Percentiles rank a stretch among this genome's conserved stretches.
phyloP scores from a whole-genome alignment of 176 grass and related monocot genomes.

The Neostapfia colusana region DNA sequence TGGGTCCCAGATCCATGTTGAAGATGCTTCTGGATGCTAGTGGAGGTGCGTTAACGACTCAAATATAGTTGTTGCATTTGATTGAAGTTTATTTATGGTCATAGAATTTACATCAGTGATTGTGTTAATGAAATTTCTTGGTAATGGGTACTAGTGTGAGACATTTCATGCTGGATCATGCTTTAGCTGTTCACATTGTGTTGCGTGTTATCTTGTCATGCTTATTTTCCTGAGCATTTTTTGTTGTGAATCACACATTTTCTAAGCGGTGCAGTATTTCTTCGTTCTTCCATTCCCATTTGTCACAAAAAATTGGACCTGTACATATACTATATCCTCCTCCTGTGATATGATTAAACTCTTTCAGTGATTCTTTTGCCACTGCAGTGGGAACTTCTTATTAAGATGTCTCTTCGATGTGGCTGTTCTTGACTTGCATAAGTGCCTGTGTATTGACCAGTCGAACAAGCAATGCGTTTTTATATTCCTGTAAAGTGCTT shows the following conservation, averaged over 20 bases:
- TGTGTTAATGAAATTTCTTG: constrained; percentile 17
- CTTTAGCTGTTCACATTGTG: background rate
- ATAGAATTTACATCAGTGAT: background rate
- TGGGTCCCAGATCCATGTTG: constrained; percentile 95
- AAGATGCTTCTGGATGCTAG: constrained; percentile 97
- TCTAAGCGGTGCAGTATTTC: background rate
- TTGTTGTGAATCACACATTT: background rate
- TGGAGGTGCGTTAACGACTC: constrained; percentile 56
- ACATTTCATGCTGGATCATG: background rate
- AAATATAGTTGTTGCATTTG: background rate
- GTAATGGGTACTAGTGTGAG: background rate
- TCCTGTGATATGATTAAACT: background rate
- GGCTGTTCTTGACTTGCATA: background rate
- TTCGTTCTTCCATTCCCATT: background rate
- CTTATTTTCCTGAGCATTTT: background rate
- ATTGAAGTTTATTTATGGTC: background rate
- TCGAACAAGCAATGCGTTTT: background rate
- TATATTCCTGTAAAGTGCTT: background rate
- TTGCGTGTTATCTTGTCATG: background rate
- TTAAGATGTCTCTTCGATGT: background rate
- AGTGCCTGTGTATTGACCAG: background rate
- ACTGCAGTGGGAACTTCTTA: background rate
- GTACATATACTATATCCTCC: background rate
- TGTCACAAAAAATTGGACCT: background rate
- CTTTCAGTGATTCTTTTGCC: background rate